Base-by-base conservation (phyloP, 2,329 filamentous ascomycete genomes). In the Elsinoe ampelina region DNA sequence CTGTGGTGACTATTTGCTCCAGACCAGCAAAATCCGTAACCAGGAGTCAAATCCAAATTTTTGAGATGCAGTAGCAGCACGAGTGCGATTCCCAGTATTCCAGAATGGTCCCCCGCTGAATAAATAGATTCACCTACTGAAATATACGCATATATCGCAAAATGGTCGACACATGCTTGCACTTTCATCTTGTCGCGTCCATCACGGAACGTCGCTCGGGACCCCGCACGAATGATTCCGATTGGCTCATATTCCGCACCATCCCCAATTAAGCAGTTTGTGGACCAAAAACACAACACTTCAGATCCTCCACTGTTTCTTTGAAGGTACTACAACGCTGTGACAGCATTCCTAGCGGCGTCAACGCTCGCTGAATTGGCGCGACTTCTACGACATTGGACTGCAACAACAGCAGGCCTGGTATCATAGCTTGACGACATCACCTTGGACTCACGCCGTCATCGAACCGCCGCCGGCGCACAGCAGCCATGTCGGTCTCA, bases 301-400 rank as follows among this genome's bases (percentile, higher is more conserved):
- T 42, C 39, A 19, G 39, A 19, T 42, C 39, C 15, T 42, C 15
- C n/a, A 15, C 22, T 22, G 20, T 45, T 22, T 17, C 19, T 45
- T 26, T 10, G 3, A 12, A 45, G 41, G 26, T 30, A 8, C 41
- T 45, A 22, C 26, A 22, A 15, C 17, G 41, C 41, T 45, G 20
- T 39, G 13, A 45, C 19, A 45, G 41, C 41, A 45, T 45, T 45
- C n/a, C n/a, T 45, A 45, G 41, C 41, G 41, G 41, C 19, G 41
- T 26, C 39, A 45, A 45, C 41, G 41, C 17, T 45, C 41, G 41
- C 41, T 45, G 41, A 45, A 45, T 26, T 26, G 26, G 26, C 26
- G 8, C 26, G 26, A 8, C 7, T 30, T 30, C 26, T 30, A 7
- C 7, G 26, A 8, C 4, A 30, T 30, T 8, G 26, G 26, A 30